Evolutionary conservation across 768 basidiomycete species (phyloP).

Genomic region (Mycena kentingensis): DNA sequence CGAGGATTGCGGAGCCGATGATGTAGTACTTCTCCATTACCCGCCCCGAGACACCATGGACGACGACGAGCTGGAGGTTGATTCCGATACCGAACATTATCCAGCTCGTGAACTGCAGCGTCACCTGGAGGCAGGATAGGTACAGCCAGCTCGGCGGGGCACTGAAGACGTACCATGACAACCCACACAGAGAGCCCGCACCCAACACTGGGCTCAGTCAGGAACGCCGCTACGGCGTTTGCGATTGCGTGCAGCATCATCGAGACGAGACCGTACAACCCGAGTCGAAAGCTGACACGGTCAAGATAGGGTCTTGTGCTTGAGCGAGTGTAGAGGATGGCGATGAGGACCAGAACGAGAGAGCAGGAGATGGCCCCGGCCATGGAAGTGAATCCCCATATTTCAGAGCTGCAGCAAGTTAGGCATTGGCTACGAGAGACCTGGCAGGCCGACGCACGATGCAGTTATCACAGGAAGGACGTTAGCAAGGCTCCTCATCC

Average conservation of each 20-base stretch:
- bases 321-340: background rate
- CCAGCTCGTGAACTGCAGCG: no score
- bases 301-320: background rate
- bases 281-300: constrained; percentile 11
- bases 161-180: no score
- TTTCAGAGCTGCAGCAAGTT: no score
- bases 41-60: constrained; percentile 6
- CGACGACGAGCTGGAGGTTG: background rate
- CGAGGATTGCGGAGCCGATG: background rate
- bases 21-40: constrained; percentile 11
- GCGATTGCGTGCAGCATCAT: constrained; percentile 5
- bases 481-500: no score
- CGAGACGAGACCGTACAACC: background rate
- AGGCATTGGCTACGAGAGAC: no score
- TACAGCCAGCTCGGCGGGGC: no score
- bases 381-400: no score
- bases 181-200: constrained; percentile 3
- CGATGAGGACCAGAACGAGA: constrained; percentile 3
- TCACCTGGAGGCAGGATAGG: no score
- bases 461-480: no score
- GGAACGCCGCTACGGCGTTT: background rate
- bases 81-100: no score
- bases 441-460: no score
- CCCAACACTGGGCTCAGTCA: background rate
- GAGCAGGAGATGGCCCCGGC: no score